A percentile compares a stretch with the other conserved stretches of the same genome.
phyloP scores from a whole-genome alignment of 2,329 filamentous ascomycete species.

The Epichloe bromicola region DNA sequence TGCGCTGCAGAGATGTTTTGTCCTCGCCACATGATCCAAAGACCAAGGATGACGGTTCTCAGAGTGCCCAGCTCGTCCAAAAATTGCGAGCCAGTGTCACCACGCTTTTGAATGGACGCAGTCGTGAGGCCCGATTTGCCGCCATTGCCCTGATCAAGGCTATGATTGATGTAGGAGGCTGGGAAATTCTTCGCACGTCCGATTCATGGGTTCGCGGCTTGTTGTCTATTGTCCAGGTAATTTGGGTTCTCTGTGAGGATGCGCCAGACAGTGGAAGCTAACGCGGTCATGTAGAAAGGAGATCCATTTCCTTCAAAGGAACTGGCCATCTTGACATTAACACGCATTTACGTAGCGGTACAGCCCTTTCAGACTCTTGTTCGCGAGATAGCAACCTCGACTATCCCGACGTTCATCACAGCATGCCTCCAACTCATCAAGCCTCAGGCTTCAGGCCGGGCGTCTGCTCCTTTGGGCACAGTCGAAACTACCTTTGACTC shows the following conservation, averaged over 20 bases:
- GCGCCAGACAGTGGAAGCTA: background rate
- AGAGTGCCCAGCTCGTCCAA: conserved; percentile 59
- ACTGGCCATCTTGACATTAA: conserved; percentile 62
- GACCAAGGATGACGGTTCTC: conserved; percentile 47
- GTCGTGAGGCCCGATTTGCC: conserved; percentile 59
- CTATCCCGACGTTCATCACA: conserved; percentile 59
- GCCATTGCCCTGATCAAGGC: conserved; percentile 71
- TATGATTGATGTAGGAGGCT: conserved; percentile 68
- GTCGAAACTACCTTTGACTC: conserved; percentile 58
- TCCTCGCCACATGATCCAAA: conserved; percentile 49
- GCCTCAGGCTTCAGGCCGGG: conserved; percentile 20
- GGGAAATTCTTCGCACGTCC: conserved; percentile 63
- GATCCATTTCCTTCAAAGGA: conserved; percentile 66
- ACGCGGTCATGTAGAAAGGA: conserved; percentile 45
- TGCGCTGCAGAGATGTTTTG: conserved; percentile 46
- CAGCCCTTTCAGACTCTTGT: conserved; percentile 72
- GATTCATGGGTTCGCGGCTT: conserved; percentile 69
- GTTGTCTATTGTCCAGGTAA: conserved; percentile 59
- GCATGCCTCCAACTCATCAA: conserved; percentile 57
- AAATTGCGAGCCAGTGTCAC: conserved; percentile 70
- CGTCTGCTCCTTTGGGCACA: conserved; percentile 30
- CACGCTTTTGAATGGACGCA: conserved; percentile 66
- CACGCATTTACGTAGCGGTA: conserved; percentile 71
- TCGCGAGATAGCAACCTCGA: conserved; percentile 78
- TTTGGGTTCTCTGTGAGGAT: background rate